A percentile compares a stretch with the other conserved stretches of the same genome.
These are phyloP conservation scores for Backusella mclennaniae DNA, from an alignment of 192 early-diverging fungal species.

Conservation along the genomic window DNA sequence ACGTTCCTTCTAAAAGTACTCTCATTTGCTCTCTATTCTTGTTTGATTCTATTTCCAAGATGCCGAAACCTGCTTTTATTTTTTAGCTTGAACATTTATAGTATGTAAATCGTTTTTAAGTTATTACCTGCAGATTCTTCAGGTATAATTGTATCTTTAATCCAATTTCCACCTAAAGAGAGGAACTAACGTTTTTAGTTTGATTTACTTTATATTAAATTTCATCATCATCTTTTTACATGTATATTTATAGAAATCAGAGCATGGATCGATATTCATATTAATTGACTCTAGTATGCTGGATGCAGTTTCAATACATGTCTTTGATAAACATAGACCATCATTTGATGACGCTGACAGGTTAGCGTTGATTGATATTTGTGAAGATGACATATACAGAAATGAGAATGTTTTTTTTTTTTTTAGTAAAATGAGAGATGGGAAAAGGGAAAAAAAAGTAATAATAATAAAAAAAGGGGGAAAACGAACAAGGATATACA, in stretches of 20 bases:
- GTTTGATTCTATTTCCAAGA: slow-evolving; percentile 5
- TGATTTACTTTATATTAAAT: neutral
- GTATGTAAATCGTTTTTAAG: neutral
- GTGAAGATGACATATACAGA: neutral
- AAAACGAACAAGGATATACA: neutral
- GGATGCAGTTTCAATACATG: neutral
- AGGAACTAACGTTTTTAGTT: neutral
- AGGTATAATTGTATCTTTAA: slow-evolving; percentile 53
- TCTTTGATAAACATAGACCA: neutral
- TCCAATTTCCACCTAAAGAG: slow-evolving; percentile 54
- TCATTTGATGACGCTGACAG: neutral
- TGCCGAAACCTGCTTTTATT: neutral
- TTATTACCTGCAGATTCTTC: slow-evolving; percentile 51
- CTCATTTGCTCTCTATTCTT: slow-evolving; percentile 1
- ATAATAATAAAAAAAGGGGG: neutral
- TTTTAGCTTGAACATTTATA: neutral
- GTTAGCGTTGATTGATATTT: neutral
- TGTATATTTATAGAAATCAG: slow-evolving; percentile 65
- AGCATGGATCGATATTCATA: slow-evolving; percentile 55
- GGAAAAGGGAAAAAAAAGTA: neutral
- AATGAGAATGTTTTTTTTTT: neutral
- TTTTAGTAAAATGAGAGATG: too few species aligned
- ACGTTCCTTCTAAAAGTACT: neutral
- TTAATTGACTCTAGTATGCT: slow-evolving; percentile 6
- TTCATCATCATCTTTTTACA: slow-evolving; percentile 40